phyloP scores from a whole-genome alignment of 2,329 filamentous ascomycete species.

The Bipolaris zeicola region DNA sequence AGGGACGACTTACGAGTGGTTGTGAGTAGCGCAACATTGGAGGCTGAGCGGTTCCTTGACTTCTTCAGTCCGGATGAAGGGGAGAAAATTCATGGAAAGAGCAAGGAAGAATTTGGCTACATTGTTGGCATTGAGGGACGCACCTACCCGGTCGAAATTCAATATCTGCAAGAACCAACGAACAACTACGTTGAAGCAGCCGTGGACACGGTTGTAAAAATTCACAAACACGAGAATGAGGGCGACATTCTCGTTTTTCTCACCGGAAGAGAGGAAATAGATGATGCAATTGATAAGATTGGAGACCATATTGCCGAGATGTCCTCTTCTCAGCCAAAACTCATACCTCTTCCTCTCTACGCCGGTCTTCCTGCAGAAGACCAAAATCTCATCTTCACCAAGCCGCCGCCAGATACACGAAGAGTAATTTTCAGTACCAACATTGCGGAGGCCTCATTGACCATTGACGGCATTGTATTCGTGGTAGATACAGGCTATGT shows the following conservation, averaged over 20 bases:
- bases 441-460: constrained; percentile 94
- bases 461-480: constrained; percentile 87
- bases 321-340: constrained; percentile 61
- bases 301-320: constrained; percentile 72
- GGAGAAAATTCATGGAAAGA: constrained; percentile 46
- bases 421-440: constrained; percentile 96
- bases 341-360: constrained; percentile 81
- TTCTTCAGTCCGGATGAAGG: constrained; percentile 69
- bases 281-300: constrained; percentile 77
- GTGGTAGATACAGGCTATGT: constrained; percentile 92
- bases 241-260: constrained; percentile 92
- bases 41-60: constrained; percentile 81
- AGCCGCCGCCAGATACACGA: constrained; percentile 76
- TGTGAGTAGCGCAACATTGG: constrained; percentile 89
- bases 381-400: constrained; percentile 94
- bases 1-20: constrained; percentile 84
- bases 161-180: constrained; percentile 77
- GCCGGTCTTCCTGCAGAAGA: constrained; percentile 88
- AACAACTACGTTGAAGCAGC: constrained; percentile 88
- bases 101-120: constrained; percentile 55
- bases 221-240: constrained; percentile 77
- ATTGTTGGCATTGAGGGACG: constrained; percentile 88
- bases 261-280: constrained; percentile 92
- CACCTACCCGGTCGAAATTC: constrained; percentile 84
- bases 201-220: constrained; percentile 82